Percentiles rank a stretch among this genome's conserved stretches.
These are phyloP conservation scores for Trichomonascaceae sp. DNA, from an alignment of 1,139 yeast genomes.

Conservation along the genomic window DNA sequence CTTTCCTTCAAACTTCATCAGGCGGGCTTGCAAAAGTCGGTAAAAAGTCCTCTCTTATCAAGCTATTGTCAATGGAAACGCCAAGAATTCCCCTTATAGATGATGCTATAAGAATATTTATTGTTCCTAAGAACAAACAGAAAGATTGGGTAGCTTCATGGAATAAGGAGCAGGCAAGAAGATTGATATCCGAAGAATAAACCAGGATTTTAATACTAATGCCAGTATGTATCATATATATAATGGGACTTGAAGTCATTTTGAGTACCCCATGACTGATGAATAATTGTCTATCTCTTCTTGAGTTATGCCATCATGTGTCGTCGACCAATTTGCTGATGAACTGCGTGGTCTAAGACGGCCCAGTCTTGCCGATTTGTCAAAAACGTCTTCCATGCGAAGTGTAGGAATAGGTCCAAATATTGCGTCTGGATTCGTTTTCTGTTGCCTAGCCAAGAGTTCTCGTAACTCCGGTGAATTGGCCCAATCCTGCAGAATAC, in stretches of 20 bases:
- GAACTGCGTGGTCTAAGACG: conserved; percentile 54
- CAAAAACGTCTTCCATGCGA: conserved; percentile 64
- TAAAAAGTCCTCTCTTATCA: conserved; percentile 61
- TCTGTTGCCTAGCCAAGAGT: conserved; percentile 50
- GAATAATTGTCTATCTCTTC: conserved; percentile 49
- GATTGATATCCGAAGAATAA: not conserved
- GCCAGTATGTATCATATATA: not conserved
- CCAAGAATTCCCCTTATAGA: conserved; percentile 79
- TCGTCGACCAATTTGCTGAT: conserved; percentile 47
- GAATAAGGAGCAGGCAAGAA: conserved; percentile 41
- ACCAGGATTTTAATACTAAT: not conserved
- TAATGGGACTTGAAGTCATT: not conserved
- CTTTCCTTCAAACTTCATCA: conserved; percentile 70
- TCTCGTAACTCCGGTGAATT: conserved; percentile 54
- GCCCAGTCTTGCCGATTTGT: conserved; percentile 37
- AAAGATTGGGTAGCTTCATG: conserved; percentile 66
- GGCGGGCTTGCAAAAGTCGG: conserved; percentile 90
- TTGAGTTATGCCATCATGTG: conserved; percentile 40
- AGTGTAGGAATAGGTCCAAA: conserved; percentile 76
- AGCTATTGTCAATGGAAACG: conserved; percentile 53
- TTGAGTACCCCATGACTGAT: conserved; percentile 46
- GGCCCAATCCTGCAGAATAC: conserved; percentile 66
- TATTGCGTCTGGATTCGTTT: conserved; percentile 61
- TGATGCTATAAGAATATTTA: conserved; percentile 61
- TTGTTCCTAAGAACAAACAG: conserved; percentile 70